Percentiles rank a stretch among this genome's conserved stretches.
These are phyloP conservation scores for Monosporascus sp. DNA, from an alignment of 2,329 filamentous ascomycete species.

Conservation along the genomic window DNA sequence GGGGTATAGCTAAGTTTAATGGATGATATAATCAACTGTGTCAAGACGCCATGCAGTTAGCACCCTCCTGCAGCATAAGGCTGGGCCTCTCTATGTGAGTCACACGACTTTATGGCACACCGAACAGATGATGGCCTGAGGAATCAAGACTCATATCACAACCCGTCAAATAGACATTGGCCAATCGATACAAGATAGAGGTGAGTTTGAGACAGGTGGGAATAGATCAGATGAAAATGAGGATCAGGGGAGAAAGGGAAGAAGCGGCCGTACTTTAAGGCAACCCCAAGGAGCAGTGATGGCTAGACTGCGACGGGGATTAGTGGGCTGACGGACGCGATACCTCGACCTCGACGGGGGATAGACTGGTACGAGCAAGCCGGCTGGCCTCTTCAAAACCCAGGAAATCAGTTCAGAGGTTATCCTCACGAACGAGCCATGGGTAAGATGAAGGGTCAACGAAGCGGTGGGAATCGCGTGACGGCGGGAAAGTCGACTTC, in stretches of 20 bases:
- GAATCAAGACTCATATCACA: conserved; percentile 18
- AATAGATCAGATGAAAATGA: neutral
- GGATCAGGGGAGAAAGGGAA: neutral
- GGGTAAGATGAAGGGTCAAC: neutral
- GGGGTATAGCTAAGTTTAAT: conserved; percentile 15
- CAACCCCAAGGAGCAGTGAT: conserved; percentile 1
- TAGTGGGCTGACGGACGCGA: neutral
- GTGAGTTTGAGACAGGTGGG: conserved; percentile 3
- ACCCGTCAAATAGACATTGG: conserved; percentile 17
- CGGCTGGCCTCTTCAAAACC: neutral
- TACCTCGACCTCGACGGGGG: neutral
- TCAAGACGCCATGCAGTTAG: conserved; percentile 22
- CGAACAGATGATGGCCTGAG: conserved; percentile 19
- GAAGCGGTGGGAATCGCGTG: too few species aligned
- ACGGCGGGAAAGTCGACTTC: too few species aligned
- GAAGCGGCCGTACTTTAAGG: conserved; percentile 7
- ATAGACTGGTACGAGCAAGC: neutral
- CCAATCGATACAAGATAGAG: conserved; percentile 13
- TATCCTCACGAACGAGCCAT: neutral
- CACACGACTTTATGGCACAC: conserved; percentile 22
- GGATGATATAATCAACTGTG: conserved; percentile 15
- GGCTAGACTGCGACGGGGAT: neutral
- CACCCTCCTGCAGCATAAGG: conserved; percentile 22
- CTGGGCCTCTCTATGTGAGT: conserved; percentile 24
- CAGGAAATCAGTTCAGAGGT: neutral